Evolutionary conservation across 1,139 yeast genomes (phyloP).

Genomic region (Yamadazyma oceani): DNA sequence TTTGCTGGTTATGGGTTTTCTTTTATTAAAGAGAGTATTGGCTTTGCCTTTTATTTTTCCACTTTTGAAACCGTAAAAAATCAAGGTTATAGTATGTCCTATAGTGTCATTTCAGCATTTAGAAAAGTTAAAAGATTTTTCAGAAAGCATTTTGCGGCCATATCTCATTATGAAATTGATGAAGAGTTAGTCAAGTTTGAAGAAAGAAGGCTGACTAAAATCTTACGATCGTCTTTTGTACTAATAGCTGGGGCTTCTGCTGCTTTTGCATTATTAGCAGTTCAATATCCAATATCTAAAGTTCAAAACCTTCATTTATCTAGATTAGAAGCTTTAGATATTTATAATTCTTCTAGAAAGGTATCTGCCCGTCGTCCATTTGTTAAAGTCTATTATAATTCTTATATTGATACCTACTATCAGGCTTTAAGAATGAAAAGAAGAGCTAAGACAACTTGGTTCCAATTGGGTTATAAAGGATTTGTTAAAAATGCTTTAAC

Average conservation of each 20-base stretch:
- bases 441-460: constrained; percentile 57
- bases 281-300: constrained; percentile 82
- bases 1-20: constrained; percentile 86
- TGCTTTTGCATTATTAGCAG: constrained; percentile 69
- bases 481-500: constrained; percentile 70
- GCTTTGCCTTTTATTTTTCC: constrained; percentile 84
- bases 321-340: constrained; percentile 76
- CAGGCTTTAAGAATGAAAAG: constrained; percentile 56
- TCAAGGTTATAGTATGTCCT: constrained; percentile 57
- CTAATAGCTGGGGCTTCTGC: constrained; percentile 90
- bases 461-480: constrained; percentile 74
- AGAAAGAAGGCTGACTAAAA: constrained; percentile 43
- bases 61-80: constrained; percentile 83
- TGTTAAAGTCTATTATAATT: constrained; percentile 57
- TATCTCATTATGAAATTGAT: constrained; percentile 28
- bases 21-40: constrained; percentile 74
- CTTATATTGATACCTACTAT: constrained; percentile 70
- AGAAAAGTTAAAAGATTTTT: constrained; percentile 22
- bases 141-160: constrained; percentile 20
- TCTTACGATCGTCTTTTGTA: constrained; percentile 68
- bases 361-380: constrained; percentile 31
- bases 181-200: constrained; percentile 32
- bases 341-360: constrained; percentile 49
- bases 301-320: constrained; percentile 78
- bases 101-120: constrained; percentile 56